Percentiles rank a stretch among this genome's conserved stretches.
Conservation (phyloP, 1,139 yeast genomes). For the Pneumocystis oryctolagi region DNA sequence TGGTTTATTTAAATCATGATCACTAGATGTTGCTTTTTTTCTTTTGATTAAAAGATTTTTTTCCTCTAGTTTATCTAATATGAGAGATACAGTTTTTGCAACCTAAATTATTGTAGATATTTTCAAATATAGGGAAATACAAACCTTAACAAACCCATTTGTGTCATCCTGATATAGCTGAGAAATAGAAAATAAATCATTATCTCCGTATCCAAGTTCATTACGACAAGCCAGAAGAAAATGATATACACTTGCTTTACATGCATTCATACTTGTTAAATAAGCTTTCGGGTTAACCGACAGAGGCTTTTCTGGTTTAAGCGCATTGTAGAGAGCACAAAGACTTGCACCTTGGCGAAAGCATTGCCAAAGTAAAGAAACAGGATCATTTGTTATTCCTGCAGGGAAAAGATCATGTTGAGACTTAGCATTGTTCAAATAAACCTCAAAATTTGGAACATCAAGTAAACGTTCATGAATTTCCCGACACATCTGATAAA, state of each 20-base stretch:
- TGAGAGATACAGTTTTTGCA: conserved; percentile 8
- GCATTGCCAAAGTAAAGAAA: conserved; percentile 73
- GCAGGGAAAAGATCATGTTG: conserved; percentile 16
- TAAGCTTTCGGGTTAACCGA: conserved; percentile 25
- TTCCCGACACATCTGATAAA: conserved; percentile 54
- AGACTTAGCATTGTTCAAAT: conserved; percentile 36
- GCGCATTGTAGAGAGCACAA: conserved; percentile 62
- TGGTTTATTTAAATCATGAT: conserved; percentile 27
- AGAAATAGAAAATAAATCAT: conserved; percentile 74
- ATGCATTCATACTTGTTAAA: conserved; percentile 42
- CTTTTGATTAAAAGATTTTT: conserved; percentile 27
- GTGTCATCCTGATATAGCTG: conserved; percentile 77
- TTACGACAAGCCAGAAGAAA: conserved; percentile 77
- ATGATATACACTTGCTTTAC: conserved; percentile 82
- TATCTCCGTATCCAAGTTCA: conserved; percentile 61
- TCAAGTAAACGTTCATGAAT: conserved; percentile 44
- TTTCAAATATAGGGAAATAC: conserved; percentile 47
- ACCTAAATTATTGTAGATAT: conserved; percentile 18
- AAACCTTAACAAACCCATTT: conserved; percentile 57
- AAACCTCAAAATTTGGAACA: conserved; percentile 61
- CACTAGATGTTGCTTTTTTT: conserved; percentile 32
- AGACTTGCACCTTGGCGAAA: conserved; percentile 88
- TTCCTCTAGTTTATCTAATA: conserved; percentile 24
- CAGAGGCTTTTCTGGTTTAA: conserved; percentile 26
- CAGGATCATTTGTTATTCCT: conserved; percentile 52